phyloP scores from a whole-genome alignment of 2,329 filamentous ascomycete species.

The Pseudogymnoascus sp. region DNA sequence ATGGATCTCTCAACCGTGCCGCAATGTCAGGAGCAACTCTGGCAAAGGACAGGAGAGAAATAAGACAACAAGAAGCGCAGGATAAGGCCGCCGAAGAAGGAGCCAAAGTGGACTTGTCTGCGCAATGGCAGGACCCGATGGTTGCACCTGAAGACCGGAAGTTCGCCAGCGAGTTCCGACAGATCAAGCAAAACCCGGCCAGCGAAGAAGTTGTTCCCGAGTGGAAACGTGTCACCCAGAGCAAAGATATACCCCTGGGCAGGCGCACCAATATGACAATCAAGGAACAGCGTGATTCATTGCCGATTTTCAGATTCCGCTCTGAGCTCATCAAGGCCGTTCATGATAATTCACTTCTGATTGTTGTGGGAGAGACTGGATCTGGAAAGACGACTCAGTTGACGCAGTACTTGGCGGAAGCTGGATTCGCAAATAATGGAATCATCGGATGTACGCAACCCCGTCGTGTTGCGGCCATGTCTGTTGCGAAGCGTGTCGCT shows the following conservation, averaged over 20 bases:
- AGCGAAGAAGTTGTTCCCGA: constrained; percentile 67
- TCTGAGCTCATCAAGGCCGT: constrained; percentile 83
- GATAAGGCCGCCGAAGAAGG: constrained; percentile 66
- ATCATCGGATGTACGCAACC: constrained; percentile 96
- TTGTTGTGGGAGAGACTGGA: constrained; percentile 94
- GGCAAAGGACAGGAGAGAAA: constrained; percentile 80
- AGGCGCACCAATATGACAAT: constrained; percentile 87
- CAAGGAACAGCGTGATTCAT: constrained; percentile 82
- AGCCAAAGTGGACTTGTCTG: constrained; percentile 70
- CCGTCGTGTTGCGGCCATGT: constrained; percentile 94
- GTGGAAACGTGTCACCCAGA: constrained; percentile 80
- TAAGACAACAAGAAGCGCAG: constrained; percentile 81
- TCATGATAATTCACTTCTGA: constrained; percentile 77
- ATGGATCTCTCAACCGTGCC: constrained; percentile 94
- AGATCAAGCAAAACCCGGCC: constrained; percentile 42
- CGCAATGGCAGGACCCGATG: constrained; percentile 98
- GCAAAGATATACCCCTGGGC: constrained; percentile 71
- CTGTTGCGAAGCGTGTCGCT: constrained; percentile 90
- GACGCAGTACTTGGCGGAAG: constrained; percentile 91
- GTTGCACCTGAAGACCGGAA: constrained; percentile 73
- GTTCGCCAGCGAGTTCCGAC: constrained; percentile 81
- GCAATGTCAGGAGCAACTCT: constrained; percentile 88
- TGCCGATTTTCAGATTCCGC: constrained; percentile 86
- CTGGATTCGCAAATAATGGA: constrained; percentile 75
- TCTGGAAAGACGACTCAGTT: constrained; percentile 96